Conservation (phyloP, 2,329 filamentous ascomycete species). For the Chalaropsis ovoidea region DNA sequence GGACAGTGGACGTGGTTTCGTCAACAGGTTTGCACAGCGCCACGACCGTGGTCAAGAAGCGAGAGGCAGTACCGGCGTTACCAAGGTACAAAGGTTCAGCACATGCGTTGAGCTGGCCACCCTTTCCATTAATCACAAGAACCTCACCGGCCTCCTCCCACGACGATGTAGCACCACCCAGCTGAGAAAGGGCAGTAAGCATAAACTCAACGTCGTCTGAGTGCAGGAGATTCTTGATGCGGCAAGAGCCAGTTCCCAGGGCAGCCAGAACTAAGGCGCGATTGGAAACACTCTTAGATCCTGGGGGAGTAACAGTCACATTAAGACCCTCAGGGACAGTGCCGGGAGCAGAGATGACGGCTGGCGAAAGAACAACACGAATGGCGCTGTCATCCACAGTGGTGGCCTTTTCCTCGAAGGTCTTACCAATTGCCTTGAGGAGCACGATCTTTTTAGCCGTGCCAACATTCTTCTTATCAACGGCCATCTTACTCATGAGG, state of each 20-base stretch:
- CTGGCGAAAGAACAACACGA: slow-evolving; percentile 69
- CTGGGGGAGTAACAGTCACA: slow-evolving; percentile 75
- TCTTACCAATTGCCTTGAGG: slow-evolving; percentile 78
- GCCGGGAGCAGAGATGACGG: slow-evolving; percentile 62
- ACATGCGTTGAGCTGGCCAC: slow-evolving; percentile 71
- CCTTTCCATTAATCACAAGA: slow-evolving; percentile 78
- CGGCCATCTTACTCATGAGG: slow-evolving; percentile 83
- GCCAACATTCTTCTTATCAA: slow-evolving; percentile 98
- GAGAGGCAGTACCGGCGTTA: slow-evolving; percentile 90
- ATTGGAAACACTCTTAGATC: slow-evolving; percentile 97
- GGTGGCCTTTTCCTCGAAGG: slow-evolving; percentile 76
- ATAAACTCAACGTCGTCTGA: slow-evolving; percentile 97
- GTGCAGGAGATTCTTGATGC: slow-evolving; percentile 84
- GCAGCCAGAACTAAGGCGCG: slow-evolving; percentile 88
- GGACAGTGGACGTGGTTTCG: slow-evolving; percentile 54
- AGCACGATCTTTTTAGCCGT: slow-evolving; percentile 92
- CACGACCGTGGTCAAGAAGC: slow-evolving; percentile 86
- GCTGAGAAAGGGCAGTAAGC: slow-evolving; percentile 76
- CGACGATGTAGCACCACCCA: slow-evolving; percentile 77
- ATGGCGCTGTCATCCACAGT: slow-evolving; percentile 82
- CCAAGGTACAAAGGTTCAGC: slow-evolving; percentile 76
- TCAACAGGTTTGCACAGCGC: slow-evolving; percentile 63
- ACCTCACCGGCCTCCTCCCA: slow-evolving; percentile 95
- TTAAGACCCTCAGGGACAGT: slow-evolving; percentile 51
- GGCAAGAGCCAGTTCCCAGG: slow-evolving; percentile 73